A percentile compares a stretch with the other conserved stretches of the same genome.
Evolutionary conservation across 352 stramenopile genomes (phyloP).

Genomic region (Aphanomyces stellatus): DNA sequence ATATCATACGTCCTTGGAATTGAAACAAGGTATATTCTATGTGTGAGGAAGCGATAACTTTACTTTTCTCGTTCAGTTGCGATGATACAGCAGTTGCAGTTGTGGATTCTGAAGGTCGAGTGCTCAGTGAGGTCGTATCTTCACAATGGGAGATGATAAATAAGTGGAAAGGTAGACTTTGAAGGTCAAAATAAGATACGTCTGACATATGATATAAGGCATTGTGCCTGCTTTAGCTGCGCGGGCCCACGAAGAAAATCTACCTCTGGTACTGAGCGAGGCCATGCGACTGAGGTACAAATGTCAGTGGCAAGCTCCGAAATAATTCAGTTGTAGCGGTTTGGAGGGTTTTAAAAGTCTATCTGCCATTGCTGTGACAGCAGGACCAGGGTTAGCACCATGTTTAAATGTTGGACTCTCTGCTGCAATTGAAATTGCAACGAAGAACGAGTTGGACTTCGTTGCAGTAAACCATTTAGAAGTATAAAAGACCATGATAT

Average conservation of each 20-base stretch:
- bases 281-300: slow-evolving; percentile 85
- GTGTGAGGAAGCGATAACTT: background rate
- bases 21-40: slow-evolving; percentile 68
- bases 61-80: slow-evolving; percentile 46
- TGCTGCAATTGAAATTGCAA: slow-evolving; percentile 71
- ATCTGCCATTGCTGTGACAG: slow-evolving; percentile 93
- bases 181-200: too few relatives aligned
- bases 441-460: slow-evolving; percentile 88
- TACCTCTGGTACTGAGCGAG: slow-evolving; percentile 89
- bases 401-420: slow-evolving; percentile 94
- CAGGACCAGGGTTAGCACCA: slow-evolving; percentile 94
- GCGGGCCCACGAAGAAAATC: slow-evolving; percentile 90
- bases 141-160: slow-evolving; percentile 88
- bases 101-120: slow-evolving; percentile 81
- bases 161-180: slow-evolving; percentile 71
- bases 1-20: slow-evolving; percentile 88
- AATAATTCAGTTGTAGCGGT: slow-evolving; percentile 40
- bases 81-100: slow-evolving; percentile 92
- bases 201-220: slow-evolving; percentile 35
- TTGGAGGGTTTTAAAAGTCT: slow-evolving; percentile 71
- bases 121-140: slow-evolving; percentile 90
- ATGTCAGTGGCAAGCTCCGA: slow-evolving; percentile 7
- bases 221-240: slow-evolving; percentile 95
- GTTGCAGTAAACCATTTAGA: slow-evolving; percentile 97
- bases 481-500: slow-evolving; percentile 21